Percentiles rank a stretch among this genome's conserved stretches.
Evolutionary conservation across 140 eudicot genomes (phyloP).

Genomic region (Stevia rebaudiana): DNA sequence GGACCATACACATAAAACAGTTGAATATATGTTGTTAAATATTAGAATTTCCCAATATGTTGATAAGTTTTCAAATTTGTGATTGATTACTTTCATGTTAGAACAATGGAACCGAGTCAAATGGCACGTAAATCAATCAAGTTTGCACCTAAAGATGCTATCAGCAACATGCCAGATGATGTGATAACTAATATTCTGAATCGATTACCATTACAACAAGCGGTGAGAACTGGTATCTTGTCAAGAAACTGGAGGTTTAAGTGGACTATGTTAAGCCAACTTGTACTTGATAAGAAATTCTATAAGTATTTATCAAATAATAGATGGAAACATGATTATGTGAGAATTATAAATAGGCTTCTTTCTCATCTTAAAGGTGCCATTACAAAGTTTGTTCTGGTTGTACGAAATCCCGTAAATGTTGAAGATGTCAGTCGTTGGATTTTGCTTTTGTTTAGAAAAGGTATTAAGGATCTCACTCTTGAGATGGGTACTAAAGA

Average conservation of each 20-base stretch:
- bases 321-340: no score
- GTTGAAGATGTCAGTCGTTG: neutral
- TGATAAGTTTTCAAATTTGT: neutral
- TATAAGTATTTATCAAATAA: neutral
- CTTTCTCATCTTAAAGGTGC: neutral
- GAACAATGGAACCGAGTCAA: constrained; percentile 8
- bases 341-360: neutral
- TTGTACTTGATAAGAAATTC: constrained; percentile 5
- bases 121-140: neutral
- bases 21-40: no score
- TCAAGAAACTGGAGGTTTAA: constrained; percentile 21
- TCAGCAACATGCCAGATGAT: constrained; percentile 18
- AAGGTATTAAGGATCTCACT: neutral
- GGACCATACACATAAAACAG: no score
- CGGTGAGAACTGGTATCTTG: constrained; percentile 18
- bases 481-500: neutral
- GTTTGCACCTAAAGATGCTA: constrained; percentile 4
- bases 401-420: no score
- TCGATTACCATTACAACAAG: constrained; percentile 18
- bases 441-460: constrained; percentile 1
- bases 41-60: no score
- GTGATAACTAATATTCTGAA: constrained; percentile 10
- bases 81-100: neutral
- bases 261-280: constrained; percentile 15
- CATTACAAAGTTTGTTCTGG: constrained; percentile 14